Percentiles rank a stretch among this genome's conserved stretches.
phyloP scores from a whole-genome alignment of 306 rosid genomes.

The Potentilla sterilis region DNA sequence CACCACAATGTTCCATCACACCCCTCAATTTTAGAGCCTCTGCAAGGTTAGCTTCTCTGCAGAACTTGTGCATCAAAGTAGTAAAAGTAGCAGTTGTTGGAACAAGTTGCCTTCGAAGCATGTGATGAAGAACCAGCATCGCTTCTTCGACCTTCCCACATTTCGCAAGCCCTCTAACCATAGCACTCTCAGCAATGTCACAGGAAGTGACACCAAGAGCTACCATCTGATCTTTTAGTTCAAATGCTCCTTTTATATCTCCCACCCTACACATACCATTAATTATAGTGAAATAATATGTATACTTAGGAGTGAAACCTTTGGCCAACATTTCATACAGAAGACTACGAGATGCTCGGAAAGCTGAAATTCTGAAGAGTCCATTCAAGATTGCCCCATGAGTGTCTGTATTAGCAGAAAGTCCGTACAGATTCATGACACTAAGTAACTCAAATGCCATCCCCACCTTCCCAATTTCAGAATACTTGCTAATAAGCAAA shows the following conservation, averaged over 20 bases:
- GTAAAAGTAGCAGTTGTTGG: slow-evolving; percentile 79
- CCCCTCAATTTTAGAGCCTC: slow-evolving; percentile 55
- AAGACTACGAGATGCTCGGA: slow-evolving; percentile 43
- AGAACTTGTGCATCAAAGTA: slow-evolving; percentile 61
- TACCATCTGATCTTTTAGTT: slow-evolving; percentile 59
- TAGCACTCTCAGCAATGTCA: slow-evolving; percentile 67
- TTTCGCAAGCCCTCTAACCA: slow-evolving; percentile 62
- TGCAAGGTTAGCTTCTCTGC: slow-evolving; percentile 51
- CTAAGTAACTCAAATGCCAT: slow-evolving; percentile 49
- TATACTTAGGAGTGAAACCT: slow-evolving; percentile 55
- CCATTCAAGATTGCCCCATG: slow-evolving; percentile 53
- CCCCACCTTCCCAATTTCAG: slow-evolving; percentile 47
- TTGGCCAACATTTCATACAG: slow-evolving; percentile 54
- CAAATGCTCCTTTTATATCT: slow-evolving; percentile 57
- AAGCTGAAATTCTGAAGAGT: slow-evolving; percentile 41
- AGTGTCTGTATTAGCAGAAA: slow-evolving; percentile 44
- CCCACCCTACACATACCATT: slow-evolving; percentile 76
- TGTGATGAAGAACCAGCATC: slow-evolving; percentile 43
- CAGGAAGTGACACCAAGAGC: slow-evolving; percentile 45
- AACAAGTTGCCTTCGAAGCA: slow-evolving; percentile 45
- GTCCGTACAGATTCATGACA: slow-evolving; percentile 41
- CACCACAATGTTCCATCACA: slow-evolving; percentile 48
- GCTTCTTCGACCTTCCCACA: slow-evolving; percentile 61
- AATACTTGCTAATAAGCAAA: slow-evolving; percentile 57
- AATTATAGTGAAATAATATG: slow-evolving; percentile 54